Conservation (phyloP, 1,284 basidiomycete genomes). For the Inonotus obliquus region DNA sequence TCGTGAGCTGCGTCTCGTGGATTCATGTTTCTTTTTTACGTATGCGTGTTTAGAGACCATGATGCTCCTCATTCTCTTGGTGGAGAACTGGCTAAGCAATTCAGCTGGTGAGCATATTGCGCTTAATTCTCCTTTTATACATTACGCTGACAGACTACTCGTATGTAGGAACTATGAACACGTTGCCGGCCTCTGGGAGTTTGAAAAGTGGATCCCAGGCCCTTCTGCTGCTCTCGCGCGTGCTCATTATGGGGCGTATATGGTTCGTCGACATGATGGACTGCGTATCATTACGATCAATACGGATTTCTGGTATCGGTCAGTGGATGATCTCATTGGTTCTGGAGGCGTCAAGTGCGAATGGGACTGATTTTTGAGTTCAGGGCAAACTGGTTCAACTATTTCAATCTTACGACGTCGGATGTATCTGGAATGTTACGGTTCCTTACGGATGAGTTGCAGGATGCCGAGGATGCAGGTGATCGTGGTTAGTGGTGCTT, state of each 20-base stretch:
- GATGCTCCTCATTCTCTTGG: conserved; percentile 58
- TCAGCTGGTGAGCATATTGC: conserved; percentile 49
- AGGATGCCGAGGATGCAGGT: conserved; percentile 67
- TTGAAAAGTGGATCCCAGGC: conserved; percentile 67
- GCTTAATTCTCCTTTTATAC: background rate
- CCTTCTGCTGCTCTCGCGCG: conserved; percentile 53
- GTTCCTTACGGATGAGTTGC: conserved; percentile 79
- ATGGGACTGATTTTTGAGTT: conserved; percentile 20
- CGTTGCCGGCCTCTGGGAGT: conserved; percentile 61
- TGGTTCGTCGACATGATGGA: conserved; percentile 62
- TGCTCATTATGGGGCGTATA: conserved; percentile 72
- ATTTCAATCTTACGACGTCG: conserved; percentile 67
- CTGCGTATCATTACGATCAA: conserved; percentile 74
- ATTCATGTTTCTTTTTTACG: conserved; percentile 2
- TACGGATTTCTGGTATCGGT: conserved; percentile 62
- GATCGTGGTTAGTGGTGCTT: conserved; percentile 45
- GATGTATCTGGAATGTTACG: conserved; percentile 74
- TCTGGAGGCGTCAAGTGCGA: conserved; percentile 12
- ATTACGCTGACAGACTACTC: conserved; percentile 1
- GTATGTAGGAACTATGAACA: conserved; percentile 68
- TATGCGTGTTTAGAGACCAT: conserved; percentile 44
- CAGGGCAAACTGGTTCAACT: conserved; percentile 70
- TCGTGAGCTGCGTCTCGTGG: conserved; percentile 35
- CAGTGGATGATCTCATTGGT: background rate
- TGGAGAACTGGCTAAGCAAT: conserved; percentile 49